Evolutionary conservation across 352 stramenopile species (phyloP).

Genomic region (Pythium folliculosum): DNA sequence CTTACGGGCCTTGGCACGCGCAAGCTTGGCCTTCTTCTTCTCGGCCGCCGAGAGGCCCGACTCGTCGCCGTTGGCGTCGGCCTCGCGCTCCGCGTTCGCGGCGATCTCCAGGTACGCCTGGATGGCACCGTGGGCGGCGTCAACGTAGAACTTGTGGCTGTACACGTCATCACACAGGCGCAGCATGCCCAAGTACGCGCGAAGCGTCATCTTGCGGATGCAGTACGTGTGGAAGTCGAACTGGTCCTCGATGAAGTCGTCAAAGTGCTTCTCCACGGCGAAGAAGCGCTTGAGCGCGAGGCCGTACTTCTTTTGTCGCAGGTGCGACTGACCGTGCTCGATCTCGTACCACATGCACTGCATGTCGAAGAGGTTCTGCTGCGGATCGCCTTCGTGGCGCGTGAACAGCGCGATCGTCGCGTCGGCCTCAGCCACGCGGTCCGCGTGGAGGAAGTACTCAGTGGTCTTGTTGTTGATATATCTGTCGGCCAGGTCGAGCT

Average conservation of each 20-base stretch:
- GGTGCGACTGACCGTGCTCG: slow-evolving; percentile 72
- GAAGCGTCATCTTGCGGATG: slow-evolving; percentile 97
- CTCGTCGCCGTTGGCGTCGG: slow-evolving; percentile 61
- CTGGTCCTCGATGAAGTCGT: slow-evolving; percentile 97
- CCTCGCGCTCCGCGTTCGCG: slow-evolving; percentile 58
- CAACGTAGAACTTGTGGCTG: slow-evolving; percentile 87
- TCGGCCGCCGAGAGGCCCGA: slow-evolving; percentile 89
- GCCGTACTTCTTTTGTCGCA: slow-evolving; percentile 69
- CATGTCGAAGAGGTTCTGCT: slow-evolving; percentile 98
- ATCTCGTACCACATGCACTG: slow-evolving; percentile 99
- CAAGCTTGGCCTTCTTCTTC: slow-evolving; percentile 92
- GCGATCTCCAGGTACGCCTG: slow-evolving; percentile 88
- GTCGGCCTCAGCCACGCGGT: slow-evolving; percentile 91
- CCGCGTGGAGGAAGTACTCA: slow-evolving; percentile 95
- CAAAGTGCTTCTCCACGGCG: slow-evolving; percentile 96
- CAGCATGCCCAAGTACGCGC: slow-evolving; percentile 95
- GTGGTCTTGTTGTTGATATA: slow-evolving; percentile 99
- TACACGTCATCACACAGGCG: slow-evolving; percentile 93
- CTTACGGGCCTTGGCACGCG: slow-evolving; percentile 87
- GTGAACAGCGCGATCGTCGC: slow-evolving; percentile 97
- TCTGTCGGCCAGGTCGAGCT: slow-evolving; percentile 96
- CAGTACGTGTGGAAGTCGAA: slow-evolving; percentile 99
- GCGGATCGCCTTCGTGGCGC: slow-evolving; percentile 94
- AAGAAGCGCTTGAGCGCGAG: slow-evolving; percentile 95
- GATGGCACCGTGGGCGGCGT: slow-evolving; percentile 89